Base-by-base conservation (phyloP, 306 rosid species). In the Lathyrus tuberosus region DNA sequence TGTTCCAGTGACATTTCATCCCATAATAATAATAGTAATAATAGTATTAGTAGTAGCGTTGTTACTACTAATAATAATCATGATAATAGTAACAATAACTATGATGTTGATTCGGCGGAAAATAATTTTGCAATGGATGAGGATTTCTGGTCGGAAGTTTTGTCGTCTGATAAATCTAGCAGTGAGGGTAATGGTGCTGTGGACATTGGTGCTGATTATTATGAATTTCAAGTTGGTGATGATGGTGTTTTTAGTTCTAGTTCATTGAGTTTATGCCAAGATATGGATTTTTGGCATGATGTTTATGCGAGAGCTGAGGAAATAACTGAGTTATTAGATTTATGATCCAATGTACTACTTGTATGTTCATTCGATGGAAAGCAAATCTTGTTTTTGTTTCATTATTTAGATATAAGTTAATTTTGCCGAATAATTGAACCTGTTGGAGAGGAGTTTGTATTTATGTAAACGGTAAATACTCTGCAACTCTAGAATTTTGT, bases 71-170 rank as follows among this genome's bases (percentile, higher is more conserved):
- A 24, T 24, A 24, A n/a, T 31, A 12, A 42, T 28, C 20, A 57
- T 31, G 79, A 41, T 42, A 24, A 66, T 16, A 57, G 1, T 28
- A 65, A 51, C 31, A 18, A 69, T 22, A 52, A 3, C 12, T 40
- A 11, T 38, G 57, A 18, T 13, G 67, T 57, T 42, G 84, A 78
- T 5, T 78, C 77, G 0, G 48, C 69, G 3, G 78, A 67, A 14
- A 73, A 67, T 59, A 37, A 77, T 15, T 80, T 80, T 3, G 86
- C 82, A 14, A 44, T 77, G 28, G 96, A 86, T 8, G 98, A 88
- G 15, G 81, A 72, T 31, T 90, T 93, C 18, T 88, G 97, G 98
- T 74, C 81, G 3, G 94, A 88, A 72, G 91, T 86, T 1, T 63
- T 90, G 66, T 81, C 86, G 0, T 62, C 83, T 9, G 83, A 77